These are phyloP conservation scores for Coemansia sp. DNA, from an alignment of 192 early-diverging fungal genomes.

Conservation along the genomic window DNA sequence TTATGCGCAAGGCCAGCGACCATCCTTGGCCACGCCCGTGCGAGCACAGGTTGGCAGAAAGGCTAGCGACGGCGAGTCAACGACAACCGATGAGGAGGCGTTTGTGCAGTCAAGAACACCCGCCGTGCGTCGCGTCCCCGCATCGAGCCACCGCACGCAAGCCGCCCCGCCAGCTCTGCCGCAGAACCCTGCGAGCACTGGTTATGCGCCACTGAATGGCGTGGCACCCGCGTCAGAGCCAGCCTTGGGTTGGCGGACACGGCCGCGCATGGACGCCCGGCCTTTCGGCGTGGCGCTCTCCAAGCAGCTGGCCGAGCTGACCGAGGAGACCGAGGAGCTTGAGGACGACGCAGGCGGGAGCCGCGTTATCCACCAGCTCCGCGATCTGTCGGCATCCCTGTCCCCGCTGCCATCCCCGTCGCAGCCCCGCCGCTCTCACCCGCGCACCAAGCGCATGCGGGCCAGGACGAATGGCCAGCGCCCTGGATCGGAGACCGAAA, in stretches of 20 bases:
- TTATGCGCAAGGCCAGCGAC: background rate
- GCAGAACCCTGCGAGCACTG: background rate
- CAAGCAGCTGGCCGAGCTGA: constrained; percentile 30
- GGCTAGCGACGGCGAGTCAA: constrained; percentile 26
- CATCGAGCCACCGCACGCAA: background rate
- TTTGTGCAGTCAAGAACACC: constrained; percentile 7
- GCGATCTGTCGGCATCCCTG: constrained; percentile 17
- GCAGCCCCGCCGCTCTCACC: constrained; percentile 7
- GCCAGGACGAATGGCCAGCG: background rate
- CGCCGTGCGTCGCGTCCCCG: background rate
- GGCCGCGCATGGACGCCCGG: constrained; percentile 7
- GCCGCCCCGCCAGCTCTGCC: background rate
- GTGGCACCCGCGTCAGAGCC: constrained; percentile 36
- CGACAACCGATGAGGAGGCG: constrained; percentile 35
- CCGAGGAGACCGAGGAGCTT: constrained; percentile 31
- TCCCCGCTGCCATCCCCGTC: constrained; percentile 25
- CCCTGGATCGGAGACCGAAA: constrained; percentile 44
- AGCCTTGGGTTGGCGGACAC: constrained; percentile 17
- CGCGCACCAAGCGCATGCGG: constrained; percentile 12
- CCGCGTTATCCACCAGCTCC: constrained; percentile 5
- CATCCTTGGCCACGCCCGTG: background rate
- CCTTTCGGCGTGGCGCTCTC: constrained; percentile 26
- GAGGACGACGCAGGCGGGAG: constrained; percentile 2
- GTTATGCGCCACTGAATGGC: background rate
- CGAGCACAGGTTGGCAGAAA: background rate